Percentiles rank a stretch among this genome's conserved stretches.
Conservation (phyloP, 176 grass and related monocot genomes). For the Rhipidocladum racemiflorum region DNA sequence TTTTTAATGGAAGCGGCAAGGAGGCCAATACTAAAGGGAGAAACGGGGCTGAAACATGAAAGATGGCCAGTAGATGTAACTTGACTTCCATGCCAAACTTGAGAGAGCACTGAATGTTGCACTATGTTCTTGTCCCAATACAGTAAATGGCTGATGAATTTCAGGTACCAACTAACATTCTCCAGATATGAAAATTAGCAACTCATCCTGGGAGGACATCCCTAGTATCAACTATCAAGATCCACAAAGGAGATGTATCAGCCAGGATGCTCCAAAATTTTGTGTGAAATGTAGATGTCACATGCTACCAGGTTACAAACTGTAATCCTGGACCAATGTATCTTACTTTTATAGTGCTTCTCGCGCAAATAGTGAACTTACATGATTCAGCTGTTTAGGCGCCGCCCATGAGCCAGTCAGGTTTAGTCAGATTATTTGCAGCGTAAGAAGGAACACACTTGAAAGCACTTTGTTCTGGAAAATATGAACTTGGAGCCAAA, state of each 20-base stretch:
- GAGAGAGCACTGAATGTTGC: background rate
- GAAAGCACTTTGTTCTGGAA: background rate
- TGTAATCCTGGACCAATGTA: conserved; percentile 21
- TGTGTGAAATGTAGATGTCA: conserved; percentile 43
- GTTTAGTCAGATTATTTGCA: background rate
- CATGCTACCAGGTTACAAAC: conserved; percentile 21
- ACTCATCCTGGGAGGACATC: conserved; percentile 13
- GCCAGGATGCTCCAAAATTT: conserved; percentile 35
- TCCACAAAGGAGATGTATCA: conserved; percentile 19
- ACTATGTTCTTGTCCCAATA: background rate
- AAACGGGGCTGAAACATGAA: conserved; percentile 20
- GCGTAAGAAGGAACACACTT: background rate
- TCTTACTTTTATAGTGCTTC: background rate
- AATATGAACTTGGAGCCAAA: background rate
- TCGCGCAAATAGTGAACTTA: background rate
- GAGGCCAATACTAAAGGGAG: conserved; percentile 9
- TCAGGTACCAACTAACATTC: conserved; percentile 17
- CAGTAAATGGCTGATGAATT: too few relatives aligned
- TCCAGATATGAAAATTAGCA: conserved; percentile 20
- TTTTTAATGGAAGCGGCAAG: conserved; percentile 13
- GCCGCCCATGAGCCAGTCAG: background rate
- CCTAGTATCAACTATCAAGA: background rate
- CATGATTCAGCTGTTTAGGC: background rate
- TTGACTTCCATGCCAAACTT: background rate
- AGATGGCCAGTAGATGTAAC: background rate